These are phyloP conservation scores for Penicillium fimorum DNA, from an alignment of 495 filamentous ascomycete genomes.

Conservation along the genomic window DNA sequence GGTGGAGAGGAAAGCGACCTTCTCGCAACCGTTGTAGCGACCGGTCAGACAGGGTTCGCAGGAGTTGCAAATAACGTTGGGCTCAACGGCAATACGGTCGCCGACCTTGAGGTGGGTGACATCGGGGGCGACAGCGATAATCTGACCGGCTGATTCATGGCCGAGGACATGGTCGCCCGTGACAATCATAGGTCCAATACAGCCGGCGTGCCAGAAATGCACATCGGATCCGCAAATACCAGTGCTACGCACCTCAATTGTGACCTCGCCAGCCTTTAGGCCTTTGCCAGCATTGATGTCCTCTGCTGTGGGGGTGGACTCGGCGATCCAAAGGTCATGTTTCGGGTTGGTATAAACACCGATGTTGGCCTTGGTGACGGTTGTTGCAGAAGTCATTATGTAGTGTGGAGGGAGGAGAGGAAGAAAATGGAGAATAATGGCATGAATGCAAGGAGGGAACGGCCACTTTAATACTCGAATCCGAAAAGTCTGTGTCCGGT, in stretches of 20 bases:
- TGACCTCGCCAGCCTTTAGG: constrained; percentile 78
- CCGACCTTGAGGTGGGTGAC: constrained; percentile 73
- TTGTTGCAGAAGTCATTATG: constrained; percentile 39
- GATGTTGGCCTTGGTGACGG: constrained; percentile 74
- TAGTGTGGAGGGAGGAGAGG: constrained; percentile 2
- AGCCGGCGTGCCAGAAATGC: constrained; percentile 93
- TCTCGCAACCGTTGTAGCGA: constrained; percentile 89
- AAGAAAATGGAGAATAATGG: constrained; percentile 7
- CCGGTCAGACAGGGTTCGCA: constrained; percentile 90
- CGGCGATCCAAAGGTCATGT: constrained; percentile 87
- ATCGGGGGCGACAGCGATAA: constrained; percentile 74
- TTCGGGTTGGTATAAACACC: constrained; percentile 92
- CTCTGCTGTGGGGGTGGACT: constrained; percentile 71
- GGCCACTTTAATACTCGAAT: constrained; percentile 23
- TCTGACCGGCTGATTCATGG: constrained; percentile 84
- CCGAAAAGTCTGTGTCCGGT: constrained; percentile 8
- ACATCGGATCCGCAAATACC: constrained; percentile 95
- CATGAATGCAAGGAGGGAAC: constrained; percentile 9
- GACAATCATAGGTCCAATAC: constrained; percentile 94
- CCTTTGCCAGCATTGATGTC: constrained; percentile 66
- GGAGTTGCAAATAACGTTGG: constrained; percentile 82
- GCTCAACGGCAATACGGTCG: constrained; percentile 88
- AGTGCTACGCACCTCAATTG: constrained; percentile 80
- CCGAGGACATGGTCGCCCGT: constrained; percentile 82
- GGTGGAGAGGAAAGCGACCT: constrained; percentile 80